Conservation (phyloP, 2,329 filamentous ascomycete genomes). For the Talaromyces albobiverticillius region DNA sequence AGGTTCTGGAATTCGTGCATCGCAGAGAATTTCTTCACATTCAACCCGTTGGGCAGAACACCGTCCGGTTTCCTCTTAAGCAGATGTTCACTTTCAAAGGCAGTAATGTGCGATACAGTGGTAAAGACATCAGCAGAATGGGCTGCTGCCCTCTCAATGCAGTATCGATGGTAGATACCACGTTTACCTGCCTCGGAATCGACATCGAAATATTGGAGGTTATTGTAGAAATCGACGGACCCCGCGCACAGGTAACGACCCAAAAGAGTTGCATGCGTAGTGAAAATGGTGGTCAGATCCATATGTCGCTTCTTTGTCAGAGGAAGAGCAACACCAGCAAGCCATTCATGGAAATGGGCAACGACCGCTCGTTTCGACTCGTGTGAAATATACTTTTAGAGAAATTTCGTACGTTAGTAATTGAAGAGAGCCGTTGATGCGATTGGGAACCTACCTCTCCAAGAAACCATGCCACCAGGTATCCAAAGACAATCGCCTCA, state of each 20-base stretch:
- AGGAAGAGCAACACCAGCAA: slow-evolving; percentile 88
- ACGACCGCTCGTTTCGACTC: slow-evolving; percentile 91
- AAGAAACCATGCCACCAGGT: slow-evolving; percentile 95
- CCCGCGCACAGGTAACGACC: slow-evolving; percentile 95
- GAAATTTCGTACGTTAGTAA: slow-evolving; percentile 16
- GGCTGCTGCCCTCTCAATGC: slow-evolving; percentile 90
- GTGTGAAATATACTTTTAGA: slow-evolving; percentile 77
- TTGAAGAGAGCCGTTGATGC: not conserved
- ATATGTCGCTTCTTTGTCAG: slow-evolving; percentile 91
- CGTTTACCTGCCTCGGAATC: slow-evolving; percentile 96
- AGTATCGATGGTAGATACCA: slow-evolving; percentile 97
- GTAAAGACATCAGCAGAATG: slow-evolving; percentile 96
- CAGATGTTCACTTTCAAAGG: slow-evolving; percentile 95
- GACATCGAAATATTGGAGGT: slow-evolving; percentile 93
- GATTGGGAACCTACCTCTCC: slow-evolving; percentile 69
- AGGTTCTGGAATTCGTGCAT: slow-evolving; percentile 99
- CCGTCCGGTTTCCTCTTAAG: slow-evolving; percentile 97
- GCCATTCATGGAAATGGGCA: slow-evolving; percentile 98
- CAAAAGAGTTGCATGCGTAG: slow-evolving; percentile 91
- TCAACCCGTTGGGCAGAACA: slow-evolving; percentile 92
- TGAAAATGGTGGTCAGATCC: slow-evolving; percentile 97
- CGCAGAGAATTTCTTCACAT: slow-evolving; percentile 97
- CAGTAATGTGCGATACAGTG: slow-evolving; percentile 97
- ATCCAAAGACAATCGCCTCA: slow-evolving; percentile 95
- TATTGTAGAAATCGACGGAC: slow-evolving; percentile 99